phyloP scores from a whole-genome alignment of 2,329 filamentous ascomycete species.

The Venturia carpophila region DNA sequence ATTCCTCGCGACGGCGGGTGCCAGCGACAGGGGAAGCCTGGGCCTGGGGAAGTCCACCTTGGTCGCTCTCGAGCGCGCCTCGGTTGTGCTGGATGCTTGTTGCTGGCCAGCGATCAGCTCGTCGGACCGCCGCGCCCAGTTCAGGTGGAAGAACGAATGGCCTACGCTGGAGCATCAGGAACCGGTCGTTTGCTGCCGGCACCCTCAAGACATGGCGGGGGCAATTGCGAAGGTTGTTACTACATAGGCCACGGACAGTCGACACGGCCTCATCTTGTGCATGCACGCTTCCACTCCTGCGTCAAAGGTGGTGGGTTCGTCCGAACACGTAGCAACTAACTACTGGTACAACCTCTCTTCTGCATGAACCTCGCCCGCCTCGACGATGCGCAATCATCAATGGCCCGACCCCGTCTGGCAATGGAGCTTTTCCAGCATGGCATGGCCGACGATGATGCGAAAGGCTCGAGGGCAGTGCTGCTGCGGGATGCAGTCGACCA shows the following conservation, averaged over 20 bases:
- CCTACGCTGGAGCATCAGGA: background rate
- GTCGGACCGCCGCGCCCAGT: background rate
- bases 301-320: slow-evolving; percentile 8
- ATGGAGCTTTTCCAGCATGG: background rate
- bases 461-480: slow-evolving; percentile 6
- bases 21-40: slow-evolving; percentile 8
- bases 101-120: slow-evolving; percentile 12
- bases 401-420: background rate
- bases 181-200: background rate
- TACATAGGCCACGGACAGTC: background rate
- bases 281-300: slow-evolving; percentile 14
- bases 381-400: background rate
- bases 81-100: slow-evolving; percentile 5
- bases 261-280: slow-evolving; percentile 1
- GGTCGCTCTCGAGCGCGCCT: background rate
- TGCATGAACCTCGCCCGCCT: slow-evolving; percentile 11
- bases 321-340: slow-evolving; percentile 6
- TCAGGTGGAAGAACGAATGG: background rate
- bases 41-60: slow-evolving; percentile 4
- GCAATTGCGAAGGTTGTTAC: background rate
- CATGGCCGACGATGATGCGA: slow-evolving; percentile 6
- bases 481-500: background rate
- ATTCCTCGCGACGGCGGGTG: slow-evolving; percentile 3
- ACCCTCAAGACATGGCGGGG: background rate
- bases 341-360: slow-evolving; percentile 11